A percentile compares a stretch with the other conserved stretches of the same genome.
Evolutionary conservation across 306 rosid genomes (phyloP).

Genomic region (Glycine latifolia): DNA sequence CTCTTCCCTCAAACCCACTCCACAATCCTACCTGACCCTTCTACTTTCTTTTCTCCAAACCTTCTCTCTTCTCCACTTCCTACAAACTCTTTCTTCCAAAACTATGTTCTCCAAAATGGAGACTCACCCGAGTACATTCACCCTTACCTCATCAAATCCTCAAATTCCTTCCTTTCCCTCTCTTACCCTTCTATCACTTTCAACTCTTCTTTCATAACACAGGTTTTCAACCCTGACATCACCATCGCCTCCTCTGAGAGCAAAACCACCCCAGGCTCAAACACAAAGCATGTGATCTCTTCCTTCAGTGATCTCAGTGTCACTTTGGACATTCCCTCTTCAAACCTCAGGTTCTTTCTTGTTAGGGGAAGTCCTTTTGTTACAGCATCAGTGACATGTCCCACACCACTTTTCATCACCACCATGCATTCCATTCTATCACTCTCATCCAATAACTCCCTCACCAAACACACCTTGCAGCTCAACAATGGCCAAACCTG

Average conservation of each 20-base stretch:
- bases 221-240: slow-evolving; percentile 72
- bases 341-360: slow-evolving; percentile 70
- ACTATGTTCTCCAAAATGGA: slow-evolving; percentile 74
- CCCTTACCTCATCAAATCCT: slow-evolving; percentile 79
- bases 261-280: slow-evolving; percentile 40
- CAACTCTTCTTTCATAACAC: slow-evolving; percentile 58
- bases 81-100: slow-evolving; percentile 87
- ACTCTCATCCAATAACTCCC: slow-evolving; percentile 55
- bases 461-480: slow-evolving; percentile 65
- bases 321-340: slow-evolving; percentile 75
- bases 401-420: slow-evolving; percentile 62
- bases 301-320: slow-evolving; percentile 72
- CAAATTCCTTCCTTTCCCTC: slow-evolving; percentile 68
- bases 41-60: slow-evolving; percentile 65
- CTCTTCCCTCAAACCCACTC: slow-evolving; percentile 70
- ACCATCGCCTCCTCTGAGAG: slow-evolving; percentile 61
- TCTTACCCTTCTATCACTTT: slow-evolving; percentile 67
- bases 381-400: slow-evolving; percentile 55
- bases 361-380: slow-evolving; percentile 86
- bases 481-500: slow-evolving; percentile 85
- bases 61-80: slow-evolving; percentile 82
- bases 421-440: slow-evolving; percentile 69
- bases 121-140: slow-evolving; percentile 81
- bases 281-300: slow-evolving; percentile 60
- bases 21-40: slow-evolving; percentile 79